Percentiles rank a stretch among this genome's conserved stretches.
phyloP scores from a whole-genome alignment of 805 yeast genomes.

The Candida broadrunensis region DNA sequence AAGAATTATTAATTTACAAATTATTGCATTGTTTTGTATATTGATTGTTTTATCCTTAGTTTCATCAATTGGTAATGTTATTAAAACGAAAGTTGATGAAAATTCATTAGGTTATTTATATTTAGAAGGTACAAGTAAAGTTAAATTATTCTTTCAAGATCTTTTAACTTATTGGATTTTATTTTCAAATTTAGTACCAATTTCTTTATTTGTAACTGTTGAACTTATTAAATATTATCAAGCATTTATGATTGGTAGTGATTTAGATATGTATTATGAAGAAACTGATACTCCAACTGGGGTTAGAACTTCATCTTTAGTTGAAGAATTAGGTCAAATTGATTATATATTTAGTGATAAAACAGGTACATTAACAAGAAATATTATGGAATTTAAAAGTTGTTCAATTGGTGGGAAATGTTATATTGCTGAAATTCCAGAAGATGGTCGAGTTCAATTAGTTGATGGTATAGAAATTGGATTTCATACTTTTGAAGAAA shows the following conservation, averaged over 20 bases:
- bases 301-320: constrained; percentile 91
- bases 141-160: constrained; percentile 76
- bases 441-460: constrained; percentile 71
- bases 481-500: constrained; percentile 63
- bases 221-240: constrained; percentile 95
- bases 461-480: constrained; percentile 82
- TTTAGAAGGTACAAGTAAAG: constrained; percentile 65
- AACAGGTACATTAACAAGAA: constrained; percentile 94
- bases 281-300: constrained; percentile 91
- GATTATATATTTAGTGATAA: constrained; percentile 95
- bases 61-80: constrained; percentile 85
- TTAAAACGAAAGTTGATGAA: constrained; percentile 56
- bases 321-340: constrained; percentile 96
- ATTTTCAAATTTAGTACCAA: constrained; percentile 96
- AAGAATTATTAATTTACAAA: constrained; percentile 89
- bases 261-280: constrained; percentile 87
- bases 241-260: constrained; percentile 90
- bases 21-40: constrained; percentile 80
- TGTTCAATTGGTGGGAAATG: constrained; percentile 92
- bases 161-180: constrained; percentile 93
- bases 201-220: constrained; percentile 92
- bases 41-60: constrained; percentile 72
- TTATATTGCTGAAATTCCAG: constrained; percentile 86
- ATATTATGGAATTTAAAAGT: constrained; percentile 93
- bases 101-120: constrained; percentile 60